Percentiles rank a stretch among this genome's conserved stretches.
Conservation (phyloP, 345 rosid genomes). For the Moringa oleifera region DNA sequence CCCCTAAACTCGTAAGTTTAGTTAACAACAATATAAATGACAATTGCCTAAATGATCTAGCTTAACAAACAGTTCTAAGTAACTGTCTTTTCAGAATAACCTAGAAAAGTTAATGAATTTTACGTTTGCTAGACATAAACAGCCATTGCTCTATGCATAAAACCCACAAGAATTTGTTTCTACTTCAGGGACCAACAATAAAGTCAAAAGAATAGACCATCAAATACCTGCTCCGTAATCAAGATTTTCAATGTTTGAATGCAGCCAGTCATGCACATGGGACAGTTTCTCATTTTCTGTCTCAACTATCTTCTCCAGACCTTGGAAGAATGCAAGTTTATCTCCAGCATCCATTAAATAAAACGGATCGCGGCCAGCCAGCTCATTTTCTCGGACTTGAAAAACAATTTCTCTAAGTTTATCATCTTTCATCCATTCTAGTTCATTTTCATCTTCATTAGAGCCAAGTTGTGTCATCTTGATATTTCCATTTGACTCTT, state of each 20-base stretch:
- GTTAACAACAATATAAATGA: not conserved
- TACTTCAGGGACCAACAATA: not conserved
- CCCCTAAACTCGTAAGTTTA: slow-evolving; percentile 5
- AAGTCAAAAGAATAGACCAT: slow-evolving; percentile 11
- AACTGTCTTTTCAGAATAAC: not conserved
- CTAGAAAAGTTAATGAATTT: no score
- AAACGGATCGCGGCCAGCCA: slow-evolving; percentile 83
- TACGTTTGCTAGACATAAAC: no score
- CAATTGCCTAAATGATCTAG: not conserved
- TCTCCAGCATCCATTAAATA: slow-evolving; percentile 63
- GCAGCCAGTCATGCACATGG: slow-evolving; percentile 73
- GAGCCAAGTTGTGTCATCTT: slow-evolving; percentile 41
- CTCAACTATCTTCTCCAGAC: slow-evolving; percentile 83
- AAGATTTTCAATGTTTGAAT: slow-evolving; percentile 82
- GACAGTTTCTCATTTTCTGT: slow-evolving; percentile 65
- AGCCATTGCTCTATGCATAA: not conserved
- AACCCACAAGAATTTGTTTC: not conserved
- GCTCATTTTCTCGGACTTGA: slow-evolving; percentile 83
- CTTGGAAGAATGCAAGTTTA: slow-evolving; percentile 66
- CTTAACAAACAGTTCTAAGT: not conserved
- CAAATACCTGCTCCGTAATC: slow-evolving; percentile 83
- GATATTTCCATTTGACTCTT: slow-evolving; percentile 20
- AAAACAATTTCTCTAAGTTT: slow-evolving; percentile 72
- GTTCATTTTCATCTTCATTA: slow-evolving; percentile 47
- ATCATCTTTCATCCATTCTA: slow-evolving; percentile 91